phyloP scores from a whole-genome alignment of 345 rosid genomes.

The Alliaria petiolata region DNA sequence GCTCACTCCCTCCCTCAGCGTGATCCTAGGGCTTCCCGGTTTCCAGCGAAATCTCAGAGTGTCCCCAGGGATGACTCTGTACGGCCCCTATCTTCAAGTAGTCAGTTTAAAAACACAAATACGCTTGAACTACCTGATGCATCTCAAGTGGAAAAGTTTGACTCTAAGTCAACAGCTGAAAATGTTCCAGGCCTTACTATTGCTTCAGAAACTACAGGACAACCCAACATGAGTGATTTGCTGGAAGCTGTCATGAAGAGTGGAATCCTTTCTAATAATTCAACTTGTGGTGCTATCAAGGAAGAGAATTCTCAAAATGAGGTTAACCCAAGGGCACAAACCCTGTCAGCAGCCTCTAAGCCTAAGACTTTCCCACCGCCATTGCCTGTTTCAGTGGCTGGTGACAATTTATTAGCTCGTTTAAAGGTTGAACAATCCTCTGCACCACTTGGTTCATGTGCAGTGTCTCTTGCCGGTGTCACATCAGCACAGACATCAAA shows the following conservation, averaged over 20 bases:
- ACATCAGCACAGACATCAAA: slow-evolving; percentile 38
- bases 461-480: slow-evolving; percentile 33
- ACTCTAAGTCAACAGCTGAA: slow-evolving; percentile 29
- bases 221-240: slow-evolving; percentile 57
- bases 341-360: slow-evolving; percentile 33
- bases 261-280: slow-evolving; percentile 53
- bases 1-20: slow-evolving; percentile 41
- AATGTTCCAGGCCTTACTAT: slow-evolving; percentile 38
- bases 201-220: no score
- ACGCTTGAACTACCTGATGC: slow-evolving; percentile 41
- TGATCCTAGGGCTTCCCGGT: slow-evolving; percentile 47
- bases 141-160: slow-evolving; percentile 37
- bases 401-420: slow-evolving; percentile 30
- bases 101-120: slow-evolving; percentile 24
- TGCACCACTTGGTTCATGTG: slow-evolving; percentile 38
- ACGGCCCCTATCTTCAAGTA: slow-evolving; percentile 30
- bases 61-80: slow-evolving; percentile 32
- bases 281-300: slow-evolving; percentile 33
- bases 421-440: slow-evolving; percentile 45
- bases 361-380: slow-evolving; percentile 32
- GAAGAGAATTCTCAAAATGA: slow-evolving; percentile 30
- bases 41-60: slow-evolving; percentile 41
- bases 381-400: slow-evolving; percentile 29
- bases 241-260: slow-evolving; percentile 72
- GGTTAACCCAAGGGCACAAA: slow-evolving; percentile 35